Percentiles rank a stretch among this genome's conserved stretches.
Evolutionary conservation across 768 basidiomycete genomes (phyloP).

Genomic region (Pisolithus microcarpus): DNA sequence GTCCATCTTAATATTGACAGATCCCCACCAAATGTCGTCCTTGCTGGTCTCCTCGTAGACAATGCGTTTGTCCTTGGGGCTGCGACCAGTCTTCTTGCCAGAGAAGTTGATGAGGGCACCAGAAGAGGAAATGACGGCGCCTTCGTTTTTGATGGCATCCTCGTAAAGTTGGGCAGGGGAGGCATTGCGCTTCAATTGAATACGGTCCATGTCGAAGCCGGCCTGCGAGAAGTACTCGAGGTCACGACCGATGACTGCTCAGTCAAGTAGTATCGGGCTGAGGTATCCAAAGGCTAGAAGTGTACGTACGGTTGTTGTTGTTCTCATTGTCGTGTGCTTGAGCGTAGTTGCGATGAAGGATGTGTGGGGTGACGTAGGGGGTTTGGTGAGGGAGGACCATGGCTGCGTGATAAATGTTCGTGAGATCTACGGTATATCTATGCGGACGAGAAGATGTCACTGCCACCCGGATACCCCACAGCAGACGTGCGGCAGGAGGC

Average conservation of each 20-base stretch:
- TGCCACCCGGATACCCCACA: background rate
- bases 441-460: background rate
- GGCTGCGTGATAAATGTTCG: constrained; percentile 17
- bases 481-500: background rate
- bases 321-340: constrained; percentile 63
- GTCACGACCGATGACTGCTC: constrained; percentile 80
- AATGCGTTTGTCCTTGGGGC: constrained; percentile 99
- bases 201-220: constrained; percentile 97
- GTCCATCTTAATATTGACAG: constrained; percentile 99
- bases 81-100: constrained; percentile 97
- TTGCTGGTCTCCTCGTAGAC: constrained; percentile 96
- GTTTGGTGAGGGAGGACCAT: constrained; percentile 71
- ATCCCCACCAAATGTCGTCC: constrained; percentile 99
- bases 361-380: constrained; percentile 84
- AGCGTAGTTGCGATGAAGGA: constrained; percentile 82
- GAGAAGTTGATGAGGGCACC: constrained; percentile 99
- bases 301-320: constrained; percentile 47
- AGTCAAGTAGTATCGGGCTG: constrained; percentile 1
- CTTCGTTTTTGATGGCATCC: constrained; percentile 97
- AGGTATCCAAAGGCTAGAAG: constrained; percentile 1
- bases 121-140: constrained; percentile 92
- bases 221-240: constrained; percentile 98
- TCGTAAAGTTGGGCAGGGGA: constrained; percentile 89
- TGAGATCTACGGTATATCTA: background rate
- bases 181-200: constrained; percentile 93